Evolutionary conservation across 106 monocot species (phyloP), one percentile per base, ranked within the genome.

Genomic region (Platanthera guangdongensis): DNA sequence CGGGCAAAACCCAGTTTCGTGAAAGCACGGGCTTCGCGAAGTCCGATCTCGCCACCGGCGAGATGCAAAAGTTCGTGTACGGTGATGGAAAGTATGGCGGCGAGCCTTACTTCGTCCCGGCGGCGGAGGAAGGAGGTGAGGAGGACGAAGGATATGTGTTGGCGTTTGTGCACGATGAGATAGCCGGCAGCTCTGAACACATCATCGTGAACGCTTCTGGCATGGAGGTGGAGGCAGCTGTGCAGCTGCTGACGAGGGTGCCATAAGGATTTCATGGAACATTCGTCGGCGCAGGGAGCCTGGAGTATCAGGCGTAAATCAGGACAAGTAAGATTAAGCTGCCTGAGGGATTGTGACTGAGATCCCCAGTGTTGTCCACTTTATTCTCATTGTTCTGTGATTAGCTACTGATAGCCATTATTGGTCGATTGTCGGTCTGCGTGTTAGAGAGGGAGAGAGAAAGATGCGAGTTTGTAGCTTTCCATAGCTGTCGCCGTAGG

Each of bases 211-310:
- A 88, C 53, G 91, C 84, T 5, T 51, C 71, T 19, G 84, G 76
- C 74, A 79, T 88, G 82, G 7, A 52, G 71, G 11, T 86, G 28
- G 84, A 84, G 82, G 88, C 88, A 0, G 54, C 78, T 7, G 88
- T 91, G 55, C 55, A 57, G 80, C 48, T 91, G 49, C 91, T 88
- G 30, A 79, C 85, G 3, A 78, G 90, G 4, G 90, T 90, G 3
- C 90, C 90, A 6, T 91, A 91, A 32, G 91, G 91, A 2, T 91
- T 91, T 75, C 91, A 91, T 19, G 91, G 91, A 7, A 91, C 87
- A 1, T 91, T 91, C 50, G 62, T 86, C 9, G 7, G 50, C n/a
- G n/a, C n/a, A n/a, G n/a, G n/a, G n/a, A n/a, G n/a, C n/a, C n/a
- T n/a, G n/a, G n/a, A n/a, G n/a, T 13, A 11, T 9, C 72, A 72